Percentiles rank a stretch among this genome's conserved stretches.
phyloP scores from a whole-genome alignment of 2,329 filamentous ascomycete species.

The Tolypocladium paradoxum region DNA sequence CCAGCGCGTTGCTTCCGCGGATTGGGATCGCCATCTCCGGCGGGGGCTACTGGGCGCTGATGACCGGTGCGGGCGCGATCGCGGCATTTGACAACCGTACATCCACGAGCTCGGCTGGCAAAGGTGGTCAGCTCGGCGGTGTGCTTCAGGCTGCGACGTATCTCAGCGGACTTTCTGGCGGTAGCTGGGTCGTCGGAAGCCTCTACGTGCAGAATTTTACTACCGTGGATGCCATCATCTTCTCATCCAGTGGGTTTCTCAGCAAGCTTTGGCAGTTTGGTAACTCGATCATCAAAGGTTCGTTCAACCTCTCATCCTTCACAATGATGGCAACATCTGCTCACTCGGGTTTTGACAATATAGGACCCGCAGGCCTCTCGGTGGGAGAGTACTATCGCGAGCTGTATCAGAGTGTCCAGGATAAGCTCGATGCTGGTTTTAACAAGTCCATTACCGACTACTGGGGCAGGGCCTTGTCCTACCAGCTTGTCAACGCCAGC shows the following conservation, averaged over 20 bases:
- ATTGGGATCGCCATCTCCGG: conserved; percentile 67
- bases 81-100: conserved; percentile 65
- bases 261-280: conserved; percentile 25
- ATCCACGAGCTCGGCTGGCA: conserved; percentile 37
- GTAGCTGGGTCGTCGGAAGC: conserved; percentile 65
- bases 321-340: neutral
- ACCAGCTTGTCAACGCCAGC: conserved; percentile 63
- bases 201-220: conserved; percentile 70
- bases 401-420: conserved; percentile 44
- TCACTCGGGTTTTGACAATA: neutral
- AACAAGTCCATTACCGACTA: conserved; percentile 64
- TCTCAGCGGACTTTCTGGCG: conserved; percentile 61
- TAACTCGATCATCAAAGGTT: conserved; percentile 24
- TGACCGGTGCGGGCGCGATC: conserved; percentile 65
- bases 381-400: conserved; percentile 46
- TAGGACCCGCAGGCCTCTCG: conserved; percentile 13
- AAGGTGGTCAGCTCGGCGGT: conserved; percentile 45
- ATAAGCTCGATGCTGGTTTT: conserved; percentile 48
- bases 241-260: conserved; percentile 13
- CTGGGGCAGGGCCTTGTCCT: conserved; percentile 67
- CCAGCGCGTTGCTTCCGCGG: conserved; percentile 20
- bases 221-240: conserved; percentile 36
- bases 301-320: neutral
- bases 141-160: conserved; percentile 68
- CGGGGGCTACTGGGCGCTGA: conserved; percentile 67